phyloP scores from a whole-genome alignment of 495 filamentous ascomycete species.

The Daldinia concentrica region DNA sequence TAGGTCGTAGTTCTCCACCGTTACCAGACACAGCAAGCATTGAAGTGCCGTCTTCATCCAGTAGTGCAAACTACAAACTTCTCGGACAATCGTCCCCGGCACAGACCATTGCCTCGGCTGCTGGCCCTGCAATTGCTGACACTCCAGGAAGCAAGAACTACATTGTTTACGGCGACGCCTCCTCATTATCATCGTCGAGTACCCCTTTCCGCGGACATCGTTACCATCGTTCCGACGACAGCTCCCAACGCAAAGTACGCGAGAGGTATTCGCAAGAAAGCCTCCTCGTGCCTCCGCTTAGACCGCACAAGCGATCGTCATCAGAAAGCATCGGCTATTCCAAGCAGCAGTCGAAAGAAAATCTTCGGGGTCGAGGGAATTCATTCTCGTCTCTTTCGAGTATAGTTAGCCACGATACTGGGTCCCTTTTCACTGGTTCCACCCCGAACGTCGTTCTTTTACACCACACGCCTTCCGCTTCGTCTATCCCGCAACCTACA shows the following conservation, averaged over 20 bases:
- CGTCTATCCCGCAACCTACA: conserved; percentile 43
- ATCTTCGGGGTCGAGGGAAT: conserved; percentile 55
- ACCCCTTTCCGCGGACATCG: conserved; percentile 33
- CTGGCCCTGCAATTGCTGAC: conserved; percentile 25
- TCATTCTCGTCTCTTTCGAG: conserved; percentile 62
- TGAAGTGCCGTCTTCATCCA: conserved; percentile 47
- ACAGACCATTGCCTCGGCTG: conserved; percentile 41
- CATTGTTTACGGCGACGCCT: conserved; percentile 55
- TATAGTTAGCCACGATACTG: conserved; percentile 56
- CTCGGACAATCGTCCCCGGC: conserved; percentile 53
- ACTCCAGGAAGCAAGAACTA: conserved; percentile 53
- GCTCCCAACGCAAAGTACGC: conserved; percentile 43
- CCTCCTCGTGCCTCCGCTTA: conserved; percentile 60
- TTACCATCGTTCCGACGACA: conserved; percentile 41
- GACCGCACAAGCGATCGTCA: conserved; percentile 54
- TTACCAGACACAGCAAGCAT: conserved; percentile 52
- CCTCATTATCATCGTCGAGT: conserved; percentile 50
- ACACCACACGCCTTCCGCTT: conserved; percentile 39
- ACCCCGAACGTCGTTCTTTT: conserved; percentile 43
- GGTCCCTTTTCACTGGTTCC: conserved; percentile 44
- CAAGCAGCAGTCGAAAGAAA: conserved; percentile 59
- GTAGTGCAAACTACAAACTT: conserved; percentile 53
- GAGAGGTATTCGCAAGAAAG: conserved; percentile 65
- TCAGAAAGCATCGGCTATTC: conserved; percentile 58
- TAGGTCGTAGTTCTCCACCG: conserved; percentile 53